Evolutionary conservation across 305 asterid genomes (phyloP).

Genomic region (Fraxinus velutina): DNA sequence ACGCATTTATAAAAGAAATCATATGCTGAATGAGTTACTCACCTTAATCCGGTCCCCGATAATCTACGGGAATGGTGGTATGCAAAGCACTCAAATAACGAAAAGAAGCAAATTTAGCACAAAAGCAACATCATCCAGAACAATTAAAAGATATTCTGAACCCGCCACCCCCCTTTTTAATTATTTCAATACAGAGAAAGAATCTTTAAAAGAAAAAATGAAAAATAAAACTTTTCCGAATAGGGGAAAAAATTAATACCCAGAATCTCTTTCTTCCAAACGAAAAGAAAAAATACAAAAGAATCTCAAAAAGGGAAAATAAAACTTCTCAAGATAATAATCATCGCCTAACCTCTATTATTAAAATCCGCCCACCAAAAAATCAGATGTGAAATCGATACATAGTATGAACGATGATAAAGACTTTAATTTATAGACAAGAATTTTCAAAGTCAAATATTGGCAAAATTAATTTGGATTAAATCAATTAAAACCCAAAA

Average conservation of each 20-base stretch:
- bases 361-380: conserved; percentile 26
- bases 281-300: neutral
- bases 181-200: conserved; percentile 35
- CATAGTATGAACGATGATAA: conserved; percentile 22
- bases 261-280: conserved; percentile 13
- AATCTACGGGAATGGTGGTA: conserved; percentile 32
- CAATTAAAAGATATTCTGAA: conserved; percentile 16
- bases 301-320: neutral
- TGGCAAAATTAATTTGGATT: conserved; percentile 21
- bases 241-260: neutral
- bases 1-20: conserved; percentile 3
- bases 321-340: conserved; percentile 10
- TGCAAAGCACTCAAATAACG: conserved; percentile 41
- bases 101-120: conserved; percentile 22
- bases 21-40: conserved; percentile 26
- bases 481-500: conserved; percentile 33
- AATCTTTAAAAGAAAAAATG: conserved; percentile 20
- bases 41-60: conserved; percentile 38
- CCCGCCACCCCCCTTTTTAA: conserved; percentile 6
- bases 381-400: conserved; percentile 19
- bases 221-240: conserved; percentile 15
- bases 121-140: conserved; percentile 27
- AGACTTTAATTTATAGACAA: conserved; percentile 13
- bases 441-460: conserved; percentile 44
- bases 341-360: conserved; percentile 22